phyloP scores from a whole-genome alignment of 352 stramenopile species.

The Phytophthora pluvialis region DNA sequence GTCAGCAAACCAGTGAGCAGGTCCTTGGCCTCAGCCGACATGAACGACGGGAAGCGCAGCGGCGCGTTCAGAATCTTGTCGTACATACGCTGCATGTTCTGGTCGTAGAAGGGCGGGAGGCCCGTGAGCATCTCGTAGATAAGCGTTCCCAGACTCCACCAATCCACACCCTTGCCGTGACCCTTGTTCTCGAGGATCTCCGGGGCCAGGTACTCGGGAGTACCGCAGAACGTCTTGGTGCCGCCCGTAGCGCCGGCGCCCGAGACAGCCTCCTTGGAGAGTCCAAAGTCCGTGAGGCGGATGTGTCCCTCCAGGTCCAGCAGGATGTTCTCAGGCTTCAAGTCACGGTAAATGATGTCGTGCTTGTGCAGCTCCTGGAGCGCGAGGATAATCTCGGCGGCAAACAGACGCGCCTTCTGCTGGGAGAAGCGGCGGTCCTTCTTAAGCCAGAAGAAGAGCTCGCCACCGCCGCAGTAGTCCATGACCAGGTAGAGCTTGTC shows the following conservation, averaged over 20 bases:
- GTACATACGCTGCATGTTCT: slow-evolving; percentile 96
- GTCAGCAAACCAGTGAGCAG: slow-evolving; percentile 86
- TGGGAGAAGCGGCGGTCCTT: slow-evolving; percentile 94
- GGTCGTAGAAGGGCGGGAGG: slow-evolving; percentile 93
- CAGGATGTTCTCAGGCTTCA: slow-evolving; percentile 97
- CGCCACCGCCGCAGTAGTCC: slow-evolving; percentile 94
- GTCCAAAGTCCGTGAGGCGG: slow-evolving; percentile 94
- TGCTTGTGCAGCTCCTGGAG: slow-evolving; percentile 93
- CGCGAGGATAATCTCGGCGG: slow-evolving; percentile 94
- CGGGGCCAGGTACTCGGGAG: slow-evolving; percentile 94
- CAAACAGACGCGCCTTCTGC: slow-evolving; percentile 92
- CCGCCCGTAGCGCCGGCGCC: slow-evolving; percentile 78
- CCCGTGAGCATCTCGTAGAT: slow-evolving; percentile 96
- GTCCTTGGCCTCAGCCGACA: slow-evolving; percentile 90
- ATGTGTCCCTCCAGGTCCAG: slow-evolving; percentile 95
- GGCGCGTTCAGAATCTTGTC: slow-evolving; percentile 94
- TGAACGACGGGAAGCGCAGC: slow-evolving; percentile 90
- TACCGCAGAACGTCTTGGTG: slow-evolving; percentile 94
- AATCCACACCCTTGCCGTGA: slow-evolving; percentile 91
- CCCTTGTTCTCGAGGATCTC: slow-evolving; percentile 96
- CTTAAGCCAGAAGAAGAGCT: slow-evolving; percentile 97
- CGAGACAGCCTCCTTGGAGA: slow-evolving; percentile 93
- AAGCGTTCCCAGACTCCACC: slow-evolving; percentile 93
- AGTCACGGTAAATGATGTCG: slow-evolving; percentile 97
- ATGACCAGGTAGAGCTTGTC: slow-evolving; percentile 95